phyloP scores from a whole-genome alignment of 2,329 filamentous ascomycete genomes.

The Dryadomyces quercus-mongolicae region DNA sequence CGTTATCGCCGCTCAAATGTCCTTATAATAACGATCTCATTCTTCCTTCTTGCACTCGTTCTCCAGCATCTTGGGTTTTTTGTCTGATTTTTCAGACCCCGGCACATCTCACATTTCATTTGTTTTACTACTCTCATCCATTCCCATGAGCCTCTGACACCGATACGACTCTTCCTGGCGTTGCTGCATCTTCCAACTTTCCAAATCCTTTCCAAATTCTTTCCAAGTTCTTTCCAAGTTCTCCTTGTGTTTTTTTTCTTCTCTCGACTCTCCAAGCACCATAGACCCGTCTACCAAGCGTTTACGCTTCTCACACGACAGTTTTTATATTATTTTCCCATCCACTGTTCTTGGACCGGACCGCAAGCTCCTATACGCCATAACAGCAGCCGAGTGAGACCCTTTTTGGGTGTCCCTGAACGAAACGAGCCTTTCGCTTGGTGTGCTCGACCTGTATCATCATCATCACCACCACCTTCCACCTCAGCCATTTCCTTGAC shows the following conservation, averaged over 20 bases:
- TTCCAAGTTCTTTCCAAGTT: too few species aligned
- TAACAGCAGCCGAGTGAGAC: neutral
- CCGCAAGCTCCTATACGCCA: neutral
- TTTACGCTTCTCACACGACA: neutral
- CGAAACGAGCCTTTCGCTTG: conserved; percentile 9
- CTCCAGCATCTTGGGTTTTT: conserved; percentile 14
- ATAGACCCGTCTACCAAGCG: neutral
- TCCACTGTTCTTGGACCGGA: neutral
- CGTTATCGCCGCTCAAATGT: conserved; percentile 24
- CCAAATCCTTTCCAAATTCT: conserved; percentile 1
- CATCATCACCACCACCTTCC: conserved; percentile 2
- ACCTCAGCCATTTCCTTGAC: conserved; percentile 7
- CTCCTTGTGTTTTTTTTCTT: neutral
- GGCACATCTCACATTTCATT: conserved; percentile 17
- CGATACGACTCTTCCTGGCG: conserved; percentile 7
- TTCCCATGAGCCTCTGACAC: conserved; percentile 7
- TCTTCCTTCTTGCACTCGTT: conserved; percentile 12
- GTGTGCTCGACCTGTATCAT: conserved; percentile 8
- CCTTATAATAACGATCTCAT: conserved; percentile 26
- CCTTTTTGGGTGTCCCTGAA: conserved; percentile 5
- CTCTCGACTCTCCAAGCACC: neutral
- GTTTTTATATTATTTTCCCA: neutral
- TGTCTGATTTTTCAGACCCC: conserved; percentile 8
- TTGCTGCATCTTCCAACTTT: conserved; percentile 13
- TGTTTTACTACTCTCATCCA: conserved; percentile 10